Conservation (phyloP, 2,329 filamentous ascomycete species). For the Sclerotinia glacialis region DNA sequence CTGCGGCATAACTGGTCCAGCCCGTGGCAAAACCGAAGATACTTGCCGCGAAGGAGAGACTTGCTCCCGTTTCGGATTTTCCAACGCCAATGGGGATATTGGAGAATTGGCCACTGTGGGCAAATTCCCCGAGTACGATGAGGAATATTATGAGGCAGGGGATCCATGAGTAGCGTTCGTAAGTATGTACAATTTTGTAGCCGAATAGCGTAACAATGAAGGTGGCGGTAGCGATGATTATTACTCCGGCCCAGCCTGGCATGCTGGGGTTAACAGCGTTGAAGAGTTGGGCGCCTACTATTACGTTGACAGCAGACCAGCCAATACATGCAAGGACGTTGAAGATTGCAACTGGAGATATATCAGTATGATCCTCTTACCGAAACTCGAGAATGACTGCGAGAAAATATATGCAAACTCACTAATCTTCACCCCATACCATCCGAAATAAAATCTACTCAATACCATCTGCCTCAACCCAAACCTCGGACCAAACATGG, state of each 20-base stretch:
- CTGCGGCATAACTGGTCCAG: constrained; percentile 72
- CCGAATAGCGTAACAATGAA: constrained; percentile 70
- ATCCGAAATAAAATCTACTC: constrained; percentile 75
- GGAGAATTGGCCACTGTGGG: constrained; percentile 62
- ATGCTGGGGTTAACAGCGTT: constrained; percentile 68
- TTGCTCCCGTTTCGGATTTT: constrained; percentile 55
- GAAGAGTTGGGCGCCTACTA: constrained; percentile 76
- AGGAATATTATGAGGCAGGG: constrained; percentile 71
- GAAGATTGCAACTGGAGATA: constrained; percentile 57
- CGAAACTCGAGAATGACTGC: constrained; percentile 12
- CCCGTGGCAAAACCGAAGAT: constrained; percentile 68
- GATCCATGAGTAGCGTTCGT: constrained; percentile 74
- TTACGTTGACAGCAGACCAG: constrained; percentile 74
- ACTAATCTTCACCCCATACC: constrained; percentile 66
- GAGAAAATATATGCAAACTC: constrained; percentile 36
- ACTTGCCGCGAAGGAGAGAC: constrained; percentile 64
- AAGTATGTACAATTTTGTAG: constrained; percentile 72
- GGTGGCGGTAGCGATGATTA: constrained; percentile 68
- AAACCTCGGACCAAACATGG: constrained; percentile 70
- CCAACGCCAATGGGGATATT: constrained; percentile 59
- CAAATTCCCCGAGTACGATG: constrained; percentile 66
- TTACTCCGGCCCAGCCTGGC: constrained; percentile 70
- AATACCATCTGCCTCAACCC: constrained; percentile 78
- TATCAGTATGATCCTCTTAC: background rate
- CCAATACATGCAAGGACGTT: constrained; percentile 70